Percentiles rank a stretch among this genome's conserved stretches.
These are phyloP conservation scores for Apiospora arundinis DNA, from an alignment of 2,329 filamentous ascomycete species.

Conservation along the genomic window DNA sequence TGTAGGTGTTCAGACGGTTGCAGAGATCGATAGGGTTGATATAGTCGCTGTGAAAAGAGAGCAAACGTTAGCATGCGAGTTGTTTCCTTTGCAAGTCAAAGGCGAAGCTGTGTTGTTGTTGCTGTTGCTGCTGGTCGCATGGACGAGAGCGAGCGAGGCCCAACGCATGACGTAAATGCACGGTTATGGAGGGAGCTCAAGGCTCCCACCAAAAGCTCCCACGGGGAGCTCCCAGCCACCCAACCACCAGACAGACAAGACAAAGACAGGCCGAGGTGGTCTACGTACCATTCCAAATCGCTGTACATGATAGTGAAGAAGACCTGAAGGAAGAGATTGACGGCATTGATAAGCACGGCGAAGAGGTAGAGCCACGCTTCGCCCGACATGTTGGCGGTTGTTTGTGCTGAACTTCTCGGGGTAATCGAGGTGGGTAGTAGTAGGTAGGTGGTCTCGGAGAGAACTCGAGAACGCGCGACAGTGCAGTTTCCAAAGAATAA, in stretches of 20 bases:
- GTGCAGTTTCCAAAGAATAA: background rate
- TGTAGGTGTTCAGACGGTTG: constrained; percentile 99
- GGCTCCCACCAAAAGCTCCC: background rate
- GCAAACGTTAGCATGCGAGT: constrained; percentile 6
- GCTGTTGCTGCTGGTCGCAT: constrained; percentile 6
- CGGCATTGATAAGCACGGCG: constrained; percentile 98
- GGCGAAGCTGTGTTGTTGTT: constrained; percentile 11
- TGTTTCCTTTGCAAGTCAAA: background rate
- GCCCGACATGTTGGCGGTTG: constrained; percentile 75
- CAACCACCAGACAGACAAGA: constrained; percentile 14
- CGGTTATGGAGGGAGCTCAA: background rate
- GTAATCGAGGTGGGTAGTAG: background rate
- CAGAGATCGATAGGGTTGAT: constrained; percentile 99
- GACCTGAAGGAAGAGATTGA: constrained; percentile 99
- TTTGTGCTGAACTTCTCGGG: constrained; percentile 15
- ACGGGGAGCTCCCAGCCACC: constrained; percentile 2
- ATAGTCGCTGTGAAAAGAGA: constrained; percentile 75
- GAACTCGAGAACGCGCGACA: constrained; percentile 13
- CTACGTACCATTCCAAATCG: constrained; percentile 93
- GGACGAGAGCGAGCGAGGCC: constrained; percentile 33
- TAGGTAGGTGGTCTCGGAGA: background rate
- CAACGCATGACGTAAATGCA: constrained; percentile 23
- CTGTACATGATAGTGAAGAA: constrained; percentile 99
- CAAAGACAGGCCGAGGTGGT: constrained; percentile 28
- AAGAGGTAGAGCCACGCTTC: constrained; percentile 98